Base-by-base conservation (phyloP, 768 basidiomycete species). In the Suillus subluteus region DNA sequence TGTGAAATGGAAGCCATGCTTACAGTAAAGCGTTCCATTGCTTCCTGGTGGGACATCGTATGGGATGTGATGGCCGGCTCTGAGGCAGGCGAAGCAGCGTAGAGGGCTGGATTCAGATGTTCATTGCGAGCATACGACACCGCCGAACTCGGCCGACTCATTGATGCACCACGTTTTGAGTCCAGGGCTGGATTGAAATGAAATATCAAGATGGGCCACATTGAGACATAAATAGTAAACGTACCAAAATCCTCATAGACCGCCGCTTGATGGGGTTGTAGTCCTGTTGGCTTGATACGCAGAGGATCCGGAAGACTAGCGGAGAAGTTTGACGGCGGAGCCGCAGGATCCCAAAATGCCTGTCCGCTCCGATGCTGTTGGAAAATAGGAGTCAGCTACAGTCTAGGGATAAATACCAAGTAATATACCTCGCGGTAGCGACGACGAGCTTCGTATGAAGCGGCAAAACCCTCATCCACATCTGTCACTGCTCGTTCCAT, bases 181-280 rank as follows among this genome's bases (percentile, higher is more conserved):
- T 91, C 91, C 44, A 86, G 76, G 69, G 82, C 83, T 88, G 67
- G 12, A 38, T 52, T 65, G 13, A 35, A 2, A 69, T 58, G 65
- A 69, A 74, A 65, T 72, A 41, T 38, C 16, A 21, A 32, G 3
- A 32, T 12, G 5, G 48, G n/a, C 68, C 66, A 50, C 40, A 52
- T n/a, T 66, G 18, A 61, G 32, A 38, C 32, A 56, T 48, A 26
- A 18, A 41, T 30, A 62, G 23, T 21, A 9, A 43, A 77, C 79
- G 70, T 73, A 88, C 95, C 91, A 70, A 99, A 99, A 75, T 99
- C 98, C 71, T 98, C 96, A 78, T 99, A 99, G 13, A 99, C 95
- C 58, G 87, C 86, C 43, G 89, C 79, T 77, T 99, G 98, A 69
- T 89, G 87, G 23, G 86, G 81, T 68, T 94, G 91, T 12, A 99